Evolutionary conservation across 257 asterid species (phyloP).

Genomic region (Orobanche coerulescens): DNA sequence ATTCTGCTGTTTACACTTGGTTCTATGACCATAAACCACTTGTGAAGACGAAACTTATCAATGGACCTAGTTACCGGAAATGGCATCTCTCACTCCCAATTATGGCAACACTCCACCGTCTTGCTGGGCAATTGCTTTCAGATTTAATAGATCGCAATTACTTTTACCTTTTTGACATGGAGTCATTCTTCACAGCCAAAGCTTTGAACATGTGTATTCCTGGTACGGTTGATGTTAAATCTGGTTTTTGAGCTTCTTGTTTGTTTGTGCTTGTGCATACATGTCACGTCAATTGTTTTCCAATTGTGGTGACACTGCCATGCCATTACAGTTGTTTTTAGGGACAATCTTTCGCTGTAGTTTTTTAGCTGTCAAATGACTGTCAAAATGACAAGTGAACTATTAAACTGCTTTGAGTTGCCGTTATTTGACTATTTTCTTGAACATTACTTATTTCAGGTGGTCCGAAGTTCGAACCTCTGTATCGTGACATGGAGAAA

Average conservation of each 20-base stretch:
- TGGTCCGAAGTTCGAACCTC: conserved; percentile 97
- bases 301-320: background rate
- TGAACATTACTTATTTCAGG: conserved; percentile 42
- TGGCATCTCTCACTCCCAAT: conserved; percentile 99
- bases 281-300: background rate
- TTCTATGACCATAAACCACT: conserved; percentile 98
- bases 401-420: background rate
- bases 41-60: conserved; percentile 90
- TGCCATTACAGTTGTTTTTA: background rate
- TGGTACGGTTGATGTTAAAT: conserved; percentile 36
- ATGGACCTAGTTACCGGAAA: conserved; percentile 95
- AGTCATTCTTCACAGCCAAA: conserved; percentile 93
- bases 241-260: background rate
- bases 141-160: conserved; percentile 90
- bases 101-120: conserved; percentile 96
- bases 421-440: background rate
- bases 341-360: background rate
- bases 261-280: background rate
- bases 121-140: conserved; percentile 95
- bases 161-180: conserved; percentile 95
- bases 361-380: background rate
- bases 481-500: conserved; percentile 98
- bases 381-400: background rate
- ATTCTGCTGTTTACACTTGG: conserved; percentile 93
- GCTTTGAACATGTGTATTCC: conserved; percentile 99